phyloP scores from a whole-genome alignment of 1,139 yeast genomes.

The Saccharomyces pastorianus region DNA sequence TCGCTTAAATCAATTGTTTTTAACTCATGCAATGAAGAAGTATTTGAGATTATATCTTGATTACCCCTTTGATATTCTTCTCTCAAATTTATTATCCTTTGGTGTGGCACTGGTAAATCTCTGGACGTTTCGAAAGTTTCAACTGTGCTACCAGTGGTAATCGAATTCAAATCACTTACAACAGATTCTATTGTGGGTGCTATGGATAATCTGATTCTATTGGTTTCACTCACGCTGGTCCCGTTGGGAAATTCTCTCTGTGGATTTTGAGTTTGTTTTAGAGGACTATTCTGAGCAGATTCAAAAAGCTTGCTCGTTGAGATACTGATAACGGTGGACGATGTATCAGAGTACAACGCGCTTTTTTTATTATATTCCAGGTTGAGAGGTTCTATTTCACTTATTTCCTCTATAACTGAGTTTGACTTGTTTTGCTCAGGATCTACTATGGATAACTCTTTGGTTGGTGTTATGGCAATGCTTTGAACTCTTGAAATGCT shows the following conservation, averaged over 20 bases:
- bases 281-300: conserved; percentile 15
- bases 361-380: conserved; percentile 14
- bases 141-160: conserved; percentile 4
- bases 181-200: conserved; percentile 22
- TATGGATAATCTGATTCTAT: conserved; percentile 6
- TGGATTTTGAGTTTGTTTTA: conserved; percentile 2
- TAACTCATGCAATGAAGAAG: not conserved
- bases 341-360: conserved; percentile 7
- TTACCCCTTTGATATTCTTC: conserved; percentile 9
- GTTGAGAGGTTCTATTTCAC: conserved; percentile 14
- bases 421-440: conserved; percentile 4
- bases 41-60: not conserved
- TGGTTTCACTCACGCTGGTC: not conserved
- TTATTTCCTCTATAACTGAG: not conserved
- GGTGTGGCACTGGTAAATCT: not conserved
- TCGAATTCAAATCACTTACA: conserved; percentile 8
- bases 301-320: conserved; percentile 16
- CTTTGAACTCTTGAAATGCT: conserved; percentile 21
- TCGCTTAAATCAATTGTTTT: not conserved
- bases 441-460: conserved; percentile 4
- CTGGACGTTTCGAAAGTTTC: conserved; percentile 6
- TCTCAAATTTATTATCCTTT: conserved; percentile 7
- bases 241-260: not conserved
- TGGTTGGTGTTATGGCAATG: conserved; percentile 4
- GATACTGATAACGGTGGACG: conserved; percentile 10